Conservation (phyloP, 441 rosid genomes). For the Gossypium davidsonii region DNA sequence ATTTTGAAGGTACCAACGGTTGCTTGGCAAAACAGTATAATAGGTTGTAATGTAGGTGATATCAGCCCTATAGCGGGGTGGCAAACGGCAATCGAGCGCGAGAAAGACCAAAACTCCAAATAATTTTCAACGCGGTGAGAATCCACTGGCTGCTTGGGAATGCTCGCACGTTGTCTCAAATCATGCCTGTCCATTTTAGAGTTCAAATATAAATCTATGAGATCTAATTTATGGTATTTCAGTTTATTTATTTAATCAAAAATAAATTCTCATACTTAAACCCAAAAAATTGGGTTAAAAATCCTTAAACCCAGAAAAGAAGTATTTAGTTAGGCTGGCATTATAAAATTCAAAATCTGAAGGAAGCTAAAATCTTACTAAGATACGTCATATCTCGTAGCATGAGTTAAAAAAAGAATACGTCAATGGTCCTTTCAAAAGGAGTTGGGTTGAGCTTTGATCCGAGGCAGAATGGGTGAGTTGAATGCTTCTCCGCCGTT, state of each 20-base stretch:
- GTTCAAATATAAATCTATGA: not conserved
- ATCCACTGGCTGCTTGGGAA: not conserved
- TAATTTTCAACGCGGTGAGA: conserved; percentile 15
- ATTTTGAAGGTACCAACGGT: not conserved
- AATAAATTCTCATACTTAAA: too few relatives aligned
- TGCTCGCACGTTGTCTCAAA: conserved; percentile 8
- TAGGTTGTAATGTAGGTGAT: not conserved
- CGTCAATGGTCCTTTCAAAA: not conserved
- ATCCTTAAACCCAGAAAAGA: too few relatives aligned
- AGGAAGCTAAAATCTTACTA: too few relatives aligned
- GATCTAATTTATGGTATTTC: too few relatives aligned
- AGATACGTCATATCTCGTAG: not conserved
- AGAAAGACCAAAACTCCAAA: not conserved
- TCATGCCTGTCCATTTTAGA: not conserved
- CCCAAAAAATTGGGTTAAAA: too few relatives aligned
- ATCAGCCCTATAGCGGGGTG: not conserved
- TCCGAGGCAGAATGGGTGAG: not conserved
- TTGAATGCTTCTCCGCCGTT: not conserved
- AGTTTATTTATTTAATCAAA: too few relatives aligned
- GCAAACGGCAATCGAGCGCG: not conserved
- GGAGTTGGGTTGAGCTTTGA: not conserved
- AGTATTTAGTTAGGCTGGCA: too few relatives aligned
- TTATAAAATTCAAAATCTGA: too few relatives aligned
- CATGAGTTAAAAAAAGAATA: not conserved
- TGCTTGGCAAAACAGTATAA: not conserved